phyloP scores from a whole-genome alignment of 805 yeast species.

The Wickerhamiella lipophila region DNA sequence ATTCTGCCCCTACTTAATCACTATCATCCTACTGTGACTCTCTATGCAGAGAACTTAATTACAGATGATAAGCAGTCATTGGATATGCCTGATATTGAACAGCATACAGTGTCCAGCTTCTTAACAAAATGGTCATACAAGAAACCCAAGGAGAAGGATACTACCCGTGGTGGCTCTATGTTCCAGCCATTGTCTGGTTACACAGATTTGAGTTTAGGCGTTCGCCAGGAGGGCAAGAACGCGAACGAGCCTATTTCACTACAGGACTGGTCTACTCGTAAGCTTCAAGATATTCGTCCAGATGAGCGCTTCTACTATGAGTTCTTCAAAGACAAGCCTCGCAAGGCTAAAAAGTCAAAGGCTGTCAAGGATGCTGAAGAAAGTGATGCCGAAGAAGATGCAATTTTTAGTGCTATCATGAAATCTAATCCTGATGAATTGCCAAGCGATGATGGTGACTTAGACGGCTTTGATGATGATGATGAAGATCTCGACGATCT shows the following conservation, averaged over 20 bases:
- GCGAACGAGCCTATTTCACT: constrained; percentile 64
- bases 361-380: constrained; percentile 21
- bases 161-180: constrained; percentile 75
- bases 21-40: constrained; percentile 82
- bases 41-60: constrained; percentile 59
- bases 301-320: constrained; percentile 83
- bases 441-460: constrained; percentile 37
- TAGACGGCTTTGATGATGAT: constrained; percentile 27
- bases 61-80: constrained; percentile 31
- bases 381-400: constrained; percentile 45
- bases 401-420: constrained; percentile 69
- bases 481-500: constrained; percentile 37
- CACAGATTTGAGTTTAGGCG: constrained; percentile 24
- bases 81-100: constrained; percentile 78
- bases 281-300: constrained; percentile 55
- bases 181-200: constrained; percentile 94
- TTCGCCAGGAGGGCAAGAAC: constrained; percentile 35
- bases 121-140: constrained; percentile 91
- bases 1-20: constrained; percentile 57
- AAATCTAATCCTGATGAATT: constrained; percentile 62
- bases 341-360: constrained; percentile 21
- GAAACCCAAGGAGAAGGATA: constrained; percentile 68
- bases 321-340: constrained; percentile 47
- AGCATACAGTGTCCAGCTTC: constrained; percentile 79
- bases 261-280: constrained; percentile 61